A percentile compares a stretch with the other conserved stretches of the same genome.
These are phyloP conservation scores for Penicillium crustosum DNA, from an alignment of 2,329 filamentous ascomycete species.

Conservation along the genomic window DNA sequence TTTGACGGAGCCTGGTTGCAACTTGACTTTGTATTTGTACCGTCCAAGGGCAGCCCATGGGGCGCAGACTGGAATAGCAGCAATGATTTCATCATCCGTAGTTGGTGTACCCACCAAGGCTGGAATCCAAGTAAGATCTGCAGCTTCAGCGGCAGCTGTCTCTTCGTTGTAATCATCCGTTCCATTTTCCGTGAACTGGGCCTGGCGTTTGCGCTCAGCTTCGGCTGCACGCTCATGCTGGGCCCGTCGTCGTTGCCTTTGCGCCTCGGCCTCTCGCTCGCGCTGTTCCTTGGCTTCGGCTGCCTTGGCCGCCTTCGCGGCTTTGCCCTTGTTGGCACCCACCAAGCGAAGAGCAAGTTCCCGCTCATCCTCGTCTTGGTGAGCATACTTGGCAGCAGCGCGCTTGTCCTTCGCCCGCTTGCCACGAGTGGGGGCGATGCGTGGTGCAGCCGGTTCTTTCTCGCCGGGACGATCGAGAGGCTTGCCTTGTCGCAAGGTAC, in stretches of 20 bases:
- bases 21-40: slow-evolving; percentile 91
- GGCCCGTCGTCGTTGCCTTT: slow-evolving; percentile 71
- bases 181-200: slow-evolving; percentile 70
- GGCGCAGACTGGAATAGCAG: slow-evolving; percentile 62
- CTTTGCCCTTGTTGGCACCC: slow-evolving; percentile 60
- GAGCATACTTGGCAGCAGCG: slow-evolving; percentile 81
- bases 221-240: slow-evolving; percentile 78
- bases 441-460: slow-evolving; percentile 22
- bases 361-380: slow-evolving; percentile 94
- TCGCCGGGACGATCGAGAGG: slow-evolving; percentile 20
- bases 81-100: slow-evolving; percentile 71
- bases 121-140: slow-evolving; percentile 61
- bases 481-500: slow-evolving; percentile 35
- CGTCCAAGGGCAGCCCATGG: slow-evolving; percentile 63
- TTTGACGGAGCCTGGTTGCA: slow-evolving; percentile 86
- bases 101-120: slow-evolving; percentile 71
- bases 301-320: slow-evolving; percentile 63
- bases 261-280: slow-evolving; percentile 70
- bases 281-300: slow-evolving; percentile 62
- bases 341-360: slow-evolving; percentile 79
- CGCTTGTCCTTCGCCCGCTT: slow-evolving; percentile 84
- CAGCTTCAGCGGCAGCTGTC: slow-evolving; percentile 45
- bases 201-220: slow-evolving; percentile 61
- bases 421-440: slow-evolving; percentile 56
- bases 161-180: slow-evolving; percentile 61